Percentiles rank a stretch among this genome's conserved stretches.
Conservation (phyloP, 257 asterid species). For the Ehretia macrophylla region DNA sequence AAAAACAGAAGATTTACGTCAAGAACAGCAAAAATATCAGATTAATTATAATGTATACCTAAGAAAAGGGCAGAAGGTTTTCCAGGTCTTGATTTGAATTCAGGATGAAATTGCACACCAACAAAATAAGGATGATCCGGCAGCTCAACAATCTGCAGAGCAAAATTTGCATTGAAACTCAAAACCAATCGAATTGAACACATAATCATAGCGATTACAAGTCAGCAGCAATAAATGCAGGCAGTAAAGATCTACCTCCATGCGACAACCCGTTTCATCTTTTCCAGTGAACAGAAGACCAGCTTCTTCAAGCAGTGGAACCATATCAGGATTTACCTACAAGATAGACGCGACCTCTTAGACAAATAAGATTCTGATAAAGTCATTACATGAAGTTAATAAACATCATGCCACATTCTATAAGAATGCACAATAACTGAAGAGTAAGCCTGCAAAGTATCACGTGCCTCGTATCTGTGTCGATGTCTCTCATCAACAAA, state of each 20-base stretch:
- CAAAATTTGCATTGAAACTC: slow-evolving; percentile 3
- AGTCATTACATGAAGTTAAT: neutral
- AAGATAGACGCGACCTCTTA: slow-evolving; percentile 4
- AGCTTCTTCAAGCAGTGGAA: slow-evolving; percentile 54
- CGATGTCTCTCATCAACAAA: slow-evolving; percentile 31
- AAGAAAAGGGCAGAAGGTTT: slow-evolving; percentile 62
- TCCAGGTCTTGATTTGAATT: slow-evolving; percentile 76
- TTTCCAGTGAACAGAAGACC: slow-evolving; percentile 68
- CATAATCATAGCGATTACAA: too few species aligned
- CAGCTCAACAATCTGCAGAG: slow-evolving; percentile 63
- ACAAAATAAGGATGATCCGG: slow-evolving; percentile 63
- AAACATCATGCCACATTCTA: neutral
- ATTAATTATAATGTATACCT: slow-evolving; percentile 30
- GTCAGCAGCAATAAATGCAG: neutral
- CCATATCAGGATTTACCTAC: slow-evolving; percentile 82
- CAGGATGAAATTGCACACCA: slow-evolving; percentile 78
- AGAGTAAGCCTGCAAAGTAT: neutral
- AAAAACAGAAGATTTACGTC: neutral
- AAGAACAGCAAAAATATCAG: neutral
- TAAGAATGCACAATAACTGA: neutral
- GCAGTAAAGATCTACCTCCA: slow-evolving; percentile 52
- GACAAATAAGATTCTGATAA: neutral
- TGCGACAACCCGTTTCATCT: slow-evolving; percentile 69
- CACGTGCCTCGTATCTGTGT: slow-evolving; percentile 30
- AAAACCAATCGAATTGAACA: neutral